These are phyloP conservation scores for Ophiorrhiza pumila DNA, from an alignment of 257 asterid genomes.

Conservation along the genomic window DNA sequence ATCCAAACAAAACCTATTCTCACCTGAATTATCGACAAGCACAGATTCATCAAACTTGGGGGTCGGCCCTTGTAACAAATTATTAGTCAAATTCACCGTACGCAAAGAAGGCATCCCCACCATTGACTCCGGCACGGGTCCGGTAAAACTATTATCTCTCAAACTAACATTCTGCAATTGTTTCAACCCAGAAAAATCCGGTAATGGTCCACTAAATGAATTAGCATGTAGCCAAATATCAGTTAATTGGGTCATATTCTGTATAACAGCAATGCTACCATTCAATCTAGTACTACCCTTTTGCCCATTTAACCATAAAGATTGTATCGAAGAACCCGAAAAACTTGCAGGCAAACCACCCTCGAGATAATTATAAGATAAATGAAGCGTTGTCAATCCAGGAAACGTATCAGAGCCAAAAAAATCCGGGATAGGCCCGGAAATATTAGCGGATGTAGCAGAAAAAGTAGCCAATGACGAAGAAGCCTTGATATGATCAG, in stretches of 20 bases:
- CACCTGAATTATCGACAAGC: conserved; percentile 27
- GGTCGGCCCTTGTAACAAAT: conserved; percentile 62
- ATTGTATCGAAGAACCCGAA: conserved; percentile 44
- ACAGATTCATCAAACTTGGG: conserved; percentile 47
- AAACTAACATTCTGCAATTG: conserved; percentile 45
- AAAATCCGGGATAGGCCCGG: conserved; percentile 59
- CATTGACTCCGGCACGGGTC: conserved; percentile 65
- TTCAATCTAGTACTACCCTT: conserved; percentile 33
- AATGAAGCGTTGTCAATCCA: conserved; percentile 35
- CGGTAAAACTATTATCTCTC: conserved; percentile 65
- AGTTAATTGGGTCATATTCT: conserved; percentile 51
- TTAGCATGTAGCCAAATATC: conserved; percentile 65
- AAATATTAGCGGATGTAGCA: conserved; percentile 47
- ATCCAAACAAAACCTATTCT: conserved; percentile 55
- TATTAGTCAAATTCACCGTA: conserved; percentile 65
- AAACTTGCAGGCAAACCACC: conserved; percentile 64
- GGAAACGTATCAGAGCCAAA: conserved; percentile 42
- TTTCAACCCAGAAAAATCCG: conserved; percentile 46
- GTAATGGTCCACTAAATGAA: conserved; percentile 55
- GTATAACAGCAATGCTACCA: conserved; percentile 50
- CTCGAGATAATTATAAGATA: conserved; percentile 52
- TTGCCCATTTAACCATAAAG: conserved; percentile 69
- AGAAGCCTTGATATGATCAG: conserved; percentile 43
- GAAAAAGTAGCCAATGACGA: conserved; percentile 45
- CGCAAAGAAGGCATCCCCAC: conserved; percentile 30